Percentiles rank a stretch among this genome's conserved stretches.
Evolutionary conservation across 495 filamentous ascomycete species (phyloP).

Genomic region (Ascobolus immersus): DNA sequence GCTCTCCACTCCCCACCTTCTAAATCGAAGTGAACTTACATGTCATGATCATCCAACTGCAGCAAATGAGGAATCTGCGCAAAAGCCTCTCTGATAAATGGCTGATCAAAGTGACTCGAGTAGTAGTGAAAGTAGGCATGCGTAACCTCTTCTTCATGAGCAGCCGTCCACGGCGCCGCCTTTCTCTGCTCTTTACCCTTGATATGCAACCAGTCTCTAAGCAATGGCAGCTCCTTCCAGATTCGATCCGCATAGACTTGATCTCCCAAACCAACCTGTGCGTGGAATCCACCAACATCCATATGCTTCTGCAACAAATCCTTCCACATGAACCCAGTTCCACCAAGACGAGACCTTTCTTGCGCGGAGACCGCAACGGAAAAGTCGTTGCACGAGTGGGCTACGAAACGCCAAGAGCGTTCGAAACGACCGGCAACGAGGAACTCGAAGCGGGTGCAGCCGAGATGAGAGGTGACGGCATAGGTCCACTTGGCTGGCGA

Average conservation of each 20-base stretch:
- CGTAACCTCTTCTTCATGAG: conserved; percentile 78
- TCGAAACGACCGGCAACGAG: conserved; percentile 80
- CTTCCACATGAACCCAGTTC: conserved; percentile 91
- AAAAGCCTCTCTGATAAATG: conserved; percentile 76
- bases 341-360: conserved; percentile 62
- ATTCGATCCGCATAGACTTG: conserved; percentile 91
- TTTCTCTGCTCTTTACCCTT: conserved; percentile 78
- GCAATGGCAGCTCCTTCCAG: conserved; percentile 80
- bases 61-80: conserved; percentile 89
- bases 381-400: conserved; percentile 89
- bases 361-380: conserved; percentile 59
- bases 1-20: background rate
- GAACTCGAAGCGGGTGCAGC: conserved; percentile 93
- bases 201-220: conserved; percentile 75
- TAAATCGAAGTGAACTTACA: conserved; percentile 36
- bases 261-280: conserved; percentile 70
- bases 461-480: conserved; percentile 85
- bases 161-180: conserved; percentile 69
- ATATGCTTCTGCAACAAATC: conserved; percentile 93
- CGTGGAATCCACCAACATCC: conserved; percentile 86
- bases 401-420: conserved; percentile 87
- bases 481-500: conserved; percentile 84
- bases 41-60: conserved; percentile 89
- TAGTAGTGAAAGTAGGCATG: conserved; percentile 99
- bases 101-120: conserved; percentile 89